Base-by-base conservation (phyloP, 768 basidiomycete species). In the Hericium erinaceus region DNA sequence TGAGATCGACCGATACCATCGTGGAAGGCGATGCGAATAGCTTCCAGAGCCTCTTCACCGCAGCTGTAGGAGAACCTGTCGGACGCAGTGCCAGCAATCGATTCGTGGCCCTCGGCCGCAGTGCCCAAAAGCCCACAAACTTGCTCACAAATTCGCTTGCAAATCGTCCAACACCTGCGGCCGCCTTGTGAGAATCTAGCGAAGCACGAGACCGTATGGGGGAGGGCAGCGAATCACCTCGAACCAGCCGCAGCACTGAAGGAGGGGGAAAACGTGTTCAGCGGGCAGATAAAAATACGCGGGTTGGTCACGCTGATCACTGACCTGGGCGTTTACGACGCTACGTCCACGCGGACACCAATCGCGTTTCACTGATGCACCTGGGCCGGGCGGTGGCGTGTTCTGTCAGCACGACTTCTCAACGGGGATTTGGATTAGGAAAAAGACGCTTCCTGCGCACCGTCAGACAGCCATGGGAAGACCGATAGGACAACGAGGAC, bases 71-170 rank as follows among this genome's bases (percentile, higher is more conserved):
- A 40, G 46, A 55, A 46, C 12, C 28, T 54, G 52, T 48, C 56
- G 51, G 24, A 53, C 55, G 48, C 58, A 53, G 54, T 38, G 24
- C 55, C 33, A 54, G 15, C 28, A 15, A n/a, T 60, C 15, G 28
- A 37, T 20, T 48, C n/a, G 44, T 18, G n/a, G 15, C 22, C 33
- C 37, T 39, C 4, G 20, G 9, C 50, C 33, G 52, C 41, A 33
- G 9, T 38, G 38, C 33, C 33, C 33, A 7, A 33, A 33, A 33
- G 33, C 33, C 33, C 33, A 33, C 33, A 24, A 33, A 16, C 7
- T 15, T 9, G 48, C 55, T 58, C 54, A 53, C 48, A 48, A 26
- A 55, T 55, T 55, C 15, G 39, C 54, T 40, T 55, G 48, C 15
- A 46, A 55, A 51, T 28, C 48, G 15, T 44, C 51, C 13, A 20